phyloP scores from a whole-genome alignment of 345 rosid genomes.

The Gossypium bickii region DNA sequence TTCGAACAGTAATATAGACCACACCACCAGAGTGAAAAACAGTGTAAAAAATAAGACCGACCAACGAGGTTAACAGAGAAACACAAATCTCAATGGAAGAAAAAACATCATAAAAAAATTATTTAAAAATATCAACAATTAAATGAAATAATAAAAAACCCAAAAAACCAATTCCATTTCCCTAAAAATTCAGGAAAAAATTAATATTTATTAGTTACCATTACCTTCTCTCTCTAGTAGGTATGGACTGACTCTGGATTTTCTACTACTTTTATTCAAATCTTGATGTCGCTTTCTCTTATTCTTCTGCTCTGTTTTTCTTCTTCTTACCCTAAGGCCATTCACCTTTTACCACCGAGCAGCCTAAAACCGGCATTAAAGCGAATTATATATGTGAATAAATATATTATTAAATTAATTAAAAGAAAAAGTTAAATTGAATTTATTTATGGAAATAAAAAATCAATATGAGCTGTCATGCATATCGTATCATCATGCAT shows the following conservation, averaged over 20 bases:
- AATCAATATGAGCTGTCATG: slow-evolving; percentile 26
- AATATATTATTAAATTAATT: too few relatives aligned
- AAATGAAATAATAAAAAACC: not conserved
- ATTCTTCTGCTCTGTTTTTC: not conserved
- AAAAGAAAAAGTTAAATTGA: not conserved
- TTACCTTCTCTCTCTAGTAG: slow-evolving; percentile 9
- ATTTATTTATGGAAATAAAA: not conserved
- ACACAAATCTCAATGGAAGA: slow-evolving; percentile 29
- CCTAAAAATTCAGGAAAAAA: not conserved
- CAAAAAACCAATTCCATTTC: not conserved
- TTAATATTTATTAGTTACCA: not conserved
- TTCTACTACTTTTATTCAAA: not conserved
- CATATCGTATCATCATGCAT: slow-evolving; percentile 33
- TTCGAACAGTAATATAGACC: slow-evolving; percentile 15
- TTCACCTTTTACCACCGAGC: slow-evolving; percentile 28
- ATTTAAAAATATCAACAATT: not conserved
- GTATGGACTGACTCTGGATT: slow-evolving; percentile 4
- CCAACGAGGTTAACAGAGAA: not conserved
- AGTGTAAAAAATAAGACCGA: slow-evolving; percentile 10
- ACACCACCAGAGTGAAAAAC: slow-evolving; percentile 5
- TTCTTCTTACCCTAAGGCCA: slow-evolving; percentile 7
- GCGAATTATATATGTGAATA: not conserved
- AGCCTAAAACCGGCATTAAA: slow-evolving; percentile 28
- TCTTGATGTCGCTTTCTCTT: slow-evolving; percentile 20
- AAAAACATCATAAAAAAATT: slow-evolving; percentile 5